Base-by-base conservation (phyloP, 2,329 filamentous ascomycete species). In the Bipolaris gigantea region DNA sequence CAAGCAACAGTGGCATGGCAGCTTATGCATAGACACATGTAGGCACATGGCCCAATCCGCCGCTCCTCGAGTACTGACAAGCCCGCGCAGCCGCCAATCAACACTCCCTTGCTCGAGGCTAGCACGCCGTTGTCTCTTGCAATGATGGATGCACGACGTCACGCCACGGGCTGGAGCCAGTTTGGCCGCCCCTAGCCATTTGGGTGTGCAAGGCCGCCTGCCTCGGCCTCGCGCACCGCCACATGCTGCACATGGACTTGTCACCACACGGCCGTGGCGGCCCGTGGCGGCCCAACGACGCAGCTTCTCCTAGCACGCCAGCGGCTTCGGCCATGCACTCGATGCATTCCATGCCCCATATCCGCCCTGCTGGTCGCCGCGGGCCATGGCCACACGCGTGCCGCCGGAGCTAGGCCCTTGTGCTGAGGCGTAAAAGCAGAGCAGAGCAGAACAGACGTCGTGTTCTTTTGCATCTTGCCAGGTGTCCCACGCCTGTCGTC, bases 401-500 rank as follows among this genome's bases (percentile, higher is more conserved):
- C 38, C 46, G 54, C 54, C 45, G 42, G 45, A 19, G 51, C 54
- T 57, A 50, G 39, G 39, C 32, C 41, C 44, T 35, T 18, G 27
- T 21, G 18, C 16, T 50, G 45, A 30, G 50, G 25, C 33, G 40
- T 16, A 33, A 36, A 43, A 18, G 38, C 35, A 40, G n/a, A 30
- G 25, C 18, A 10, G 10, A 18, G 38, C 40, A 40, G n/a, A 30
- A 25, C 18, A 10, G 7, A 33, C n/a, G 23, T 33, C 25, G 25
- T n/a, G 27, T 2, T n/a, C 25, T 27, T 32, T 49, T 43, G 41
- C 27, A 18, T 16, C 40, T 16, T 19, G 46, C 13, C 32, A 34
- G 38, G 41, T 35, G 44, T 43, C 33, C 42, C 32, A 25, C 18
- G 30, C 11, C 41, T 25, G 35, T 43, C 15, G 16, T 35, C 42